Conservation (phyloP, 352 stramenopile species). For the Vaucheria bursata region DNA sequence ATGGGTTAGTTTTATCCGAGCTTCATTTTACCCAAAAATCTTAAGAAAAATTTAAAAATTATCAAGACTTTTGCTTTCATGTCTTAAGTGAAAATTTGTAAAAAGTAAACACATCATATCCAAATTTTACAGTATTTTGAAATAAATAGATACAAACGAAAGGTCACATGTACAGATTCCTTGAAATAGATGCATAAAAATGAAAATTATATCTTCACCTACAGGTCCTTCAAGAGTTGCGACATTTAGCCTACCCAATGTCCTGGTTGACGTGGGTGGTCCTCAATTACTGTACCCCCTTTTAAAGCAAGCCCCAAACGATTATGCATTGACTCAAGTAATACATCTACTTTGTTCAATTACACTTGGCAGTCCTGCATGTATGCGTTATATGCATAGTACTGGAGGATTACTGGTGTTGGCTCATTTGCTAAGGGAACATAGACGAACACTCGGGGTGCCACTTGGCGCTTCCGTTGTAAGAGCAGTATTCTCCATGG, state of each 20-base stretch:
- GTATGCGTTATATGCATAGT: slow-evolving; percentile 40
- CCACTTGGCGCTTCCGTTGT: slow-evolving; percentile 16
- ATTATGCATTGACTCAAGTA: slow-evolving; percentile 26
- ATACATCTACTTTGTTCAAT: slow-evolving; percentile 22
- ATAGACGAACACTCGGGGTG: slow-evolving; percentile 1
- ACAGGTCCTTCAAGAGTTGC: no score
- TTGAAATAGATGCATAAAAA: no score
- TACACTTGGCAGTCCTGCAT: slow-evolving; percentile 16
- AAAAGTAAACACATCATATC: no score
- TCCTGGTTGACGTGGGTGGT: slow-evolving; percentile 20
- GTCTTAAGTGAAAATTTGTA: no score
- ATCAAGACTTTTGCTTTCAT: no score
- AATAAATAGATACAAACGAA: no score
- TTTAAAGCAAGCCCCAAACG: slow-evolving; percentile 27
- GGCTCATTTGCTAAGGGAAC: slow-evolving; percentile 23
- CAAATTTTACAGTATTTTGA: no score
- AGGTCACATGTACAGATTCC: no score
- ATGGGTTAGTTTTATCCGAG: no score
- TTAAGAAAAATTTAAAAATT: no score
- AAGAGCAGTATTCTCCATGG: slow-evolving; percentile 40
- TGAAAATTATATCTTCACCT: no score
- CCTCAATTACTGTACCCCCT: slow-evolving; percentile 40
- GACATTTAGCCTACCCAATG: slow-evolving; percentile 23
- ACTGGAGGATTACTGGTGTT: slow-evolving; percentile 33
- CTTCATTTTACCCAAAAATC: no score